phyloP scores from a whole-genome alignment of 2,329 filamentous ascomycete species.

The Trichoderma asperellum region DNA sequence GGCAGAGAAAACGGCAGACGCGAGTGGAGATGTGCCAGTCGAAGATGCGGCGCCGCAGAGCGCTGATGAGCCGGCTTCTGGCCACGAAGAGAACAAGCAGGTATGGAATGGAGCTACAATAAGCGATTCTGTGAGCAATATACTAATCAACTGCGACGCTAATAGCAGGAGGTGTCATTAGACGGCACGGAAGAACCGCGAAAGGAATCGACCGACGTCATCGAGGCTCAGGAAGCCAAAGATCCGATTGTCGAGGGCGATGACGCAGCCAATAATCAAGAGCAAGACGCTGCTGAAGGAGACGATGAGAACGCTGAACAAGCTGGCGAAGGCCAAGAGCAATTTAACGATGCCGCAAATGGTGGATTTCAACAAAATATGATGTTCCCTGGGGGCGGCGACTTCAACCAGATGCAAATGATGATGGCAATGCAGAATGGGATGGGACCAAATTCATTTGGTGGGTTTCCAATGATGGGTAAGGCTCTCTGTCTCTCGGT shows the following conservation, averaged over 20 bases:
- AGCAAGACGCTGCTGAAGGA: neutral
- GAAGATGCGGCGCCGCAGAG: neutral
- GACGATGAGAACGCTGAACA: conserved; percentile 37
- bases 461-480: conserved; percentile 84
- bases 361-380: conserved; percentile 61
- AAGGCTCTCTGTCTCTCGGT: conserved; percentile 46
- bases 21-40: neutral
- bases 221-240: neutral
- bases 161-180: conserved; percentile 1
- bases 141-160: neutral
- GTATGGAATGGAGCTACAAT: conserved; percentile 13
- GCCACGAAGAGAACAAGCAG: conserved; percentile 24
- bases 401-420: conserved; percentile 79
- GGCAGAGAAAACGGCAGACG: conserved; percentile 26
- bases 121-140: neutral
- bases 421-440: conserved; percentile 77
- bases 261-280: conserved; percentile 18
- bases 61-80: conserved; percentile 11
- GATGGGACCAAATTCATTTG: conserved; percentile 60
- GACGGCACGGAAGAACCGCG: neutral
- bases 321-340: conserved; percentile 40
- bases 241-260: conserved; percentile 20
- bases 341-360: conserved; percentile 47
- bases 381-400: conserved; percentile 59
- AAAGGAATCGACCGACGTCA: neutral